Base-by-base conservation (phyloP, 495 filamentous ascomycete species). In the Penicillium mononematosum region DNA sequence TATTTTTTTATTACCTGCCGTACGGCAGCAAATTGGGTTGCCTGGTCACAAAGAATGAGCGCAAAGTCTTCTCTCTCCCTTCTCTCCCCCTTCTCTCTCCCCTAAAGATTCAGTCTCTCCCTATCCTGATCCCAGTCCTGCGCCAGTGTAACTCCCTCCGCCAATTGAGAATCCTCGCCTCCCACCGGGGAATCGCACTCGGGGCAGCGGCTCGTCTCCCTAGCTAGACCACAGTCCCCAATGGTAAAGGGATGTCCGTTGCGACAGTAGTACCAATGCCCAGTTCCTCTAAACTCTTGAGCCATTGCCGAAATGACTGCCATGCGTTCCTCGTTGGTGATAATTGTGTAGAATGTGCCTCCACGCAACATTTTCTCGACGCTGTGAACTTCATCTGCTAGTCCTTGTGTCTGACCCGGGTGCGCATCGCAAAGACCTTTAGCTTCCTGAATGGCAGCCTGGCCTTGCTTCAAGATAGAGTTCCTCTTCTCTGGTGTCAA, bases 161-260 rank as follows among this genome's bases (percentile, higher is more conserved):
- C 76, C 65, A 78, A 45, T 25, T 38, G 42, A 75, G 91, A 84
- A 54, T 83, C 1, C 32, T 66, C 45, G 0, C 88, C 88, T 44
- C 87, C 88, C 45, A 91, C 79, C 3, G 72, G 54, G 4, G 75
- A 76, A 11, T 76, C 79, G 61, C 87, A 91, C 56, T 90, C 79
- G 4, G 89, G 88, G 56, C 88, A 92, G 25, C 61, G 58, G 3
- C 86, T 75, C 49, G 58, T 51, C 68, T 90, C 55, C 79, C 88
- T 86, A 0, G 88, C 82, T 75, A 82, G 83, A 10, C 88, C 89
- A 66, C 88, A 92, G 58, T 91, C 82, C 0, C 88, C 87, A 36
- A 90, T 73, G 0, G 87, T 86, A 61, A 91, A 91, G 29, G 87
- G 84, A 70, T 90, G 83, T 0, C 81, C 80, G 69, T 90, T 89